Evolutionary conservation across 176 grass and related monocot species (phyloP), one percentile per base, ranked within the genome.

Genomic region (Avena atlantica): DNA sequence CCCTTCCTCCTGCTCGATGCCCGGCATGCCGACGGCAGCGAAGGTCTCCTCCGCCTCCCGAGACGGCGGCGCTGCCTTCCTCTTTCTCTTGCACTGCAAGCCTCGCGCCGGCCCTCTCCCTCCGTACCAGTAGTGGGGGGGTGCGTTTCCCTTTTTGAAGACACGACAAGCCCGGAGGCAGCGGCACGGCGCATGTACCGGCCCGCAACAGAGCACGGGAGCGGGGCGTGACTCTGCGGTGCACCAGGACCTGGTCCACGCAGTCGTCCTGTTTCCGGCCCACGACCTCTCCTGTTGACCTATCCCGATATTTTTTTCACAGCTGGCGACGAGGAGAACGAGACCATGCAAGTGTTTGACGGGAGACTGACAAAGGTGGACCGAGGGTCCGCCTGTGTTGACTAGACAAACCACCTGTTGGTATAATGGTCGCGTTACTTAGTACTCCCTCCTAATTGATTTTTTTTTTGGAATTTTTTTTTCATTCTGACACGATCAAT

Each of bases 31-130:
- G 75, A 48, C 50, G 21, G n/a, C 59, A 25, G 70, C 40, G 80
- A 25, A 40, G 50, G 34, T 6, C 44, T 79, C 20, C 25, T 42
- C 25, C 75, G 61, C 24, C 65, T 52, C 8, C 63, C 61, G 72
- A 12, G 17, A 77, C 51, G 15, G 69, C 58, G 79, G 82, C 29
- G 67, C 2, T 7, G 81, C 24, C 7, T 71, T 40, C 47, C 55
- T 24, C 27, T 60, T 72, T 90, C 72, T 51, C 58, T 81, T 71
- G 79, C 63, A 86, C 31, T 78, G 79, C 63, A 83, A 90, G 84
- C 29, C 86, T 83, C 16, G 23, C 78, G 45, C 45, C 45, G 75
- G 76, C 87, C 76, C 60, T 71, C 57, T 64, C 52, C 63, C 9
- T 48, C 45, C 45, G 45, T 48, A 13, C 21, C 55, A 76, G 83